phyloP scores from a whole-genome alignment of 805 yeast species.

The Yarrowia porcina region DNA sequence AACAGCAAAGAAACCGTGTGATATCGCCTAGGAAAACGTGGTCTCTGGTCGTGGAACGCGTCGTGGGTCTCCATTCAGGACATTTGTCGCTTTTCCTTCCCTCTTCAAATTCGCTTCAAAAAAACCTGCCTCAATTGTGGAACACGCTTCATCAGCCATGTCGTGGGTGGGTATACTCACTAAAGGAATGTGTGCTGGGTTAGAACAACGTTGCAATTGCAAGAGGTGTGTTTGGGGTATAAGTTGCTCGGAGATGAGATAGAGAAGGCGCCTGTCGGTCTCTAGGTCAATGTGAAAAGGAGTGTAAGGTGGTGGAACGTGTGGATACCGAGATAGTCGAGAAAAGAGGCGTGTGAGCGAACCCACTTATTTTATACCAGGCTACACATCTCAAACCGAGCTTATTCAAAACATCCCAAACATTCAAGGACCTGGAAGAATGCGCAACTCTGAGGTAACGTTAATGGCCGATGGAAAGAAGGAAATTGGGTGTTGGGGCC shows the following conservation, averaged over 20 bases:
- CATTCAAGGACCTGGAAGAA: neutral
- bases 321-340: slow-evolving; percentile 13
- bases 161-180: neutral
- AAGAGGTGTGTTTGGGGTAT: neutral
- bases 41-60: neutral
- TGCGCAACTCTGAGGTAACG: slow-evolving; percentile 18
- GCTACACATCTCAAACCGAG: slow-evolving; percentile 15
- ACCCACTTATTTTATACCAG: slow-evolving; percentile 3
- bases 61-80: neutral
- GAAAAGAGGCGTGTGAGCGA: neutral
- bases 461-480: neutral
- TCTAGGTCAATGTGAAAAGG: slow-evolving; percentile 8
- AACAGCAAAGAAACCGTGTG: neutral
- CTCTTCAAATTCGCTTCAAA: neutral
- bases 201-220: slow-evolving; percentile 10
- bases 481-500: neutral
- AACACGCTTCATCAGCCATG: neutral
- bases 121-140: neutral
- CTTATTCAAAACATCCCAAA: slow-evolving; percentile 7
- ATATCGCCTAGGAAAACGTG: neutral
- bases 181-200: slow-evolving; percentile 19
- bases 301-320: slow-evolving; percentile 22
- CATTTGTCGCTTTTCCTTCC: neutral
- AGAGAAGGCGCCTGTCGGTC: slow-evolving; percentile 23
- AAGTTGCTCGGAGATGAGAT: slow-evolving; percentile 14